Conservation (phyloP, 2,329 filamentous ascomycete species). For the Volutella citrinella region DNA sequence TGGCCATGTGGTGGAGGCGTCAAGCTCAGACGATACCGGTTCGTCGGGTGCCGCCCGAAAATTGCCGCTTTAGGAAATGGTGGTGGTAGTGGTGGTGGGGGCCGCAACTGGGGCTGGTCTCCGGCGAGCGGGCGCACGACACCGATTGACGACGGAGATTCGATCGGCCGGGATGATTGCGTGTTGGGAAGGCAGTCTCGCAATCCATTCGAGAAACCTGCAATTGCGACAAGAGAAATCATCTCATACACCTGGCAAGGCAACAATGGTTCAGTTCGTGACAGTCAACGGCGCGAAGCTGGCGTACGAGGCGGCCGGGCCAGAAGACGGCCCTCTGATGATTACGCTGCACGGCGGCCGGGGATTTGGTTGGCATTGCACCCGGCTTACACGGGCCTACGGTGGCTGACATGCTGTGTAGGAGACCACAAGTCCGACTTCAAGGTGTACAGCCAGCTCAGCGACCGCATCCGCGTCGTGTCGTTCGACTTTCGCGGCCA, state of each 20-base stretch:
- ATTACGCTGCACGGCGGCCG: slow-evolving; percentile 17
- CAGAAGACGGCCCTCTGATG: slow-evolving; percentile 11
- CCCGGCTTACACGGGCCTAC: not conserved
- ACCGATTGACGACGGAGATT: no score
- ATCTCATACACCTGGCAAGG: not conserved
- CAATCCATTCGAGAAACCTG: no score
- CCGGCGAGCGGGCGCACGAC: no score
- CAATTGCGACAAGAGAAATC: no score
- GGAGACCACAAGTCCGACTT: slow-evolving; percentile 15
- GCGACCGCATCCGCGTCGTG: slow-evolving; percentile 9
- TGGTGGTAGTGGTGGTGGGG: no score
- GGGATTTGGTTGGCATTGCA: slow-evolving; percentile 13
- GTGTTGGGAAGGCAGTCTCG: no score
- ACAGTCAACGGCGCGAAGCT: slow-evolving; percentile 12
- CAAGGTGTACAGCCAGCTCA: slow-evolving; percentile 11
- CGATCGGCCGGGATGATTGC: no score
- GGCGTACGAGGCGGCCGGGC: slow-evolving; percentile 12
- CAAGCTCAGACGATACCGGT: no score
- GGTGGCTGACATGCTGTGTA: not conserved
- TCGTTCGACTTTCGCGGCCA: slow-evolving; percentile 18
- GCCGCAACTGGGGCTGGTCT: no score
- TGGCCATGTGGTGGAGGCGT: no score
- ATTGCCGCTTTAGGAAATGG: no score
- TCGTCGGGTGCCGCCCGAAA: no score
- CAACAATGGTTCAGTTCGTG: slow-evolving; percentile 8